These are phyloP conservation scores for Nakazawaea populi DNA, from an alignment of 805 yeast species.

Conservation along the genomic window DNA sequence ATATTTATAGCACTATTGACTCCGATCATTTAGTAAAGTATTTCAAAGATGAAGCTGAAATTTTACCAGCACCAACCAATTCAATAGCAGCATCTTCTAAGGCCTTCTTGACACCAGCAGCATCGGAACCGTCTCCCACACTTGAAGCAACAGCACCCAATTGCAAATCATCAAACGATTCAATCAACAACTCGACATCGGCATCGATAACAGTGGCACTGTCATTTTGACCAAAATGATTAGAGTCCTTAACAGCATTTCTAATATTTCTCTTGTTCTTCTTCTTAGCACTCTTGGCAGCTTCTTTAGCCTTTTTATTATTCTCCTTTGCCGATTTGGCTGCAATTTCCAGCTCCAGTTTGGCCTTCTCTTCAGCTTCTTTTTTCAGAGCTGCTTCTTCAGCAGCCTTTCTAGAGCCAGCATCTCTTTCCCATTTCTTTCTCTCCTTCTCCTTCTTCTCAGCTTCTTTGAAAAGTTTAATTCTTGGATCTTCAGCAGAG, in stretches of 20 bases:
- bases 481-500: constrained; percentile 88
- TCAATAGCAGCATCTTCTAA: constrained; percentile 50
- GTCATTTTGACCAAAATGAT: constrained; percentile 76
- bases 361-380: constrained; percentile 83
- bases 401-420: constrained; percentile 95
- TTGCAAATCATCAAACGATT: constrained; percentile 71
- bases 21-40: constrained; percentile 31
- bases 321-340: constrained; percentile 54
- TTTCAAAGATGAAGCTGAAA: constrained; percentile 46
- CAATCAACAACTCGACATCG: constrained; percentile 77
- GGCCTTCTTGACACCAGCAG: constrained; percentile 52
- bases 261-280: constrained; percentile 90
- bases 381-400: constrained; percentile 82
- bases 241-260: constrained; percentile 73
- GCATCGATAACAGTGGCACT: constrained; percentile 64
- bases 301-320: constrained; percentile 82
- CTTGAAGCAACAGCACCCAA: constrained; percentile 70
- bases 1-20: too few species aligned
- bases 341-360: constrained; percentile 70
- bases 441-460: constrained; percentile 94
- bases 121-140: constrained; percentile 50
- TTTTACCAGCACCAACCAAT: constrained; percentile 46
- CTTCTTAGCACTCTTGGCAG: constrained; percentile 97
- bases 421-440: constrained; percentile 96
- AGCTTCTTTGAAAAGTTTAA: constrained; percentile 85